phyloP scores from a whole-genome alignment of 257 asterid genomes.

The Eucommia ulmoides region DNA sequence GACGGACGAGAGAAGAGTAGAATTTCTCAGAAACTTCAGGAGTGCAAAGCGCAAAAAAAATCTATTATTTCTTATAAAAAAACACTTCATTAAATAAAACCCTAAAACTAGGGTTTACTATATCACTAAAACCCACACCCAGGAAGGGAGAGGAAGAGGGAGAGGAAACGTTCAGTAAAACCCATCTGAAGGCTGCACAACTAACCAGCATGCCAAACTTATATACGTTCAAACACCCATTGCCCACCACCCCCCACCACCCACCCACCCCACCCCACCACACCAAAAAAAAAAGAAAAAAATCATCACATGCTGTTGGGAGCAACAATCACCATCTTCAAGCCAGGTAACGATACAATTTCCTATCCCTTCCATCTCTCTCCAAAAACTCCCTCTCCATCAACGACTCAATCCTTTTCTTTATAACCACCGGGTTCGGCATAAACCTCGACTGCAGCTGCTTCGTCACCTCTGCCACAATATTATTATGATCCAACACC shows the following conservation, averaged over 20 bases:
- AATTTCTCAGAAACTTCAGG: too few species aligned
- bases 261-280: neutral
- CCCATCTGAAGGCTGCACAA: too few species aligned
- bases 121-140: neutral
- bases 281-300: neutral
- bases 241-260: neutral
- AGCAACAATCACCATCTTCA: constrained; percentile 10
- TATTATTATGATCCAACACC: constrained; percentile 43
- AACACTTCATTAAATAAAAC: too few species aligned
- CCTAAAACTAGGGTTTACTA: neutral
- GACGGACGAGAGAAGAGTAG: too few species aligned
- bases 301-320: neutral
- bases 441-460: constrained; percentile 46
- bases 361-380: constrained; percentile 32
- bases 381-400: constrained; percentile 54
- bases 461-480: constrained; percentile 42
- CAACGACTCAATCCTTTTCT: constrained; percentile 50
- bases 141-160: neutral
- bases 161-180: neutral
- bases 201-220: neutral
- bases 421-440: constrained; percentile 40
- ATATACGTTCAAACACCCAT: neutral
- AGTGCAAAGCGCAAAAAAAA: too few species aligned
- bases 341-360: constrained; percentile 37
- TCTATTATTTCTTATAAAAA: too few species aligned